A percentile compares a stretch with the other conserved stretches of the same genome.
Evolutionary conservation across 768 basidiomycete genomes (phyloP).

Genomic region (Russula ochroleuca): DNA sequence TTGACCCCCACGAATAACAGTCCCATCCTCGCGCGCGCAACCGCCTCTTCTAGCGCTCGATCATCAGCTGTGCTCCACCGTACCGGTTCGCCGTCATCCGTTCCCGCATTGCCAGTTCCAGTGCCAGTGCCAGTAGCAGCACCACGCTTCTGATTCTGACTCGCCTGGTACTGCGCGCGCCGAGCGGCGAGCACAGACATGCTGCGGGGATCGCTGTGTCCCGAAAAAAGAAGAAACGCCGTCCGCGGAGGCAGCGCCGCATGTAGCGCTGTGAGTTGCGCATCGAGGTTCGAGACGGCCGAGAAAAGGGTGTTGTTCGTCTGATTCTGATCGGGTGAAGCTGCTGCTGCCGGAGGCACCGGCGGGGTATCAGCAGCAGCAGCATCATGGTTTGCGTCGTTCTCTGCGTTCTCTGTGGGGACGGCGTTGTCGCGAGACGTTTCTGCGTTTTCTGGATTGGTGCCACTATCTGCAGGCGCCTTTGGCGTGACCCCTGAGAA

Average conservation of each 20-base stretch:
- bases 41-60: not conserved
- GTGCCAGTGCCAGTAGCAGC: constrained; percentile 26
- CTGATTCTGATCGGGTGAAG: not conserved
- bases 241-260: constrained; percentile 69
- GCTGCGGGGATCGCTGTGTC: constrained; percentile 79
- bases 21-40: constrained; percentile 56
- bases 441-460: not conserved
- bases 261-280: constrained; percentile 58
- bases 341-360: not conserved
- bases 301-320: not conserved
- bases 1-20: not conserved
- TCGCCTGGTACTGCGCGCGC: constrained; percentile 29
- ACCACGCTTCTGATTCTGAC: constrained; percentile 61
- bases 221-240: constrained; percentile 82
- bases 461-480: constrained; percentile 37
- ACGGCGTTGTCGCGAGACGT: not conserved
- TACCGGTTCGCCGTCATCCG: not conserved
- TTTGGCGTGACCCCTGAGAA: constrained; percentile 60
- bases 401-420: constrained; percentile 8
- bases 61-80: not conserved
- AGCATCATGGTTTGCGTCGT: too few species aligned
- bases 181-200: constrained; percentile 55
- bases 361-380: too few species aligned
- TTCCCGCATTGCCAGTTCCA: constrained; percentile 30
- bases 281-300: constrained; percentile 48